Percentiles rank a stretch among this genome's conserved stretches.
phyloP scores from a whole-genome alignment of 2,329 filamentous ascomycete genomes.

The Chrysoporthe austroafricana region DNA sequence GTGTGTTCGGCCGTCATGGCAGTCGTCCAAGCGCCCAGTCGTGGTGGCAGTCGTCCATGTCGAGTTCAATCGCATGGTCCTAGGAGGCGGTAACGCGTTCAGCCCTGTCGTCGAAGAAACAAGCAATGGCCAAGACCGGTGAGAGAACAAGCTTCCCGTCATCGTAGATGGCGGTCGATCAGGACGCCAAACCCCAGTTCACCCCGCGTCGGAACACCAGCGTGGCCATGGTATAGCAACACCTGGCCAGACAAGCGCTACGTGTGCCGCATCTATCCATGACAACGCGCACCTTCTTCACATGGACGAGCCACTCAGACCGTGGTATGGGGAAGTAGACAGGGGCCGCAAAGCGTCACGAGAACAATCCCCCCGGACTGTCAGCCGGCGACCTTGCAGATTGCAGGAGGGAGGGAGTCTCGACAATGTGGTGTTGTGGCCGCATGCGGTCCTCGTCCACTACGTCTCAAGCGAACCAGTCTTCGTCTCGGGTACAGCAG shows the following conservation, averaged over 20 bases:
- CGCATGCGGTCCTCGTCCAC: neutral
- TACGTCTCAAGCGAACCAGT: constrained; percentile 21
- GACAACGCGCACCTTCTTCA: too few relatives aligned
- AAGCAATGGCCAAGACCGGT: neutral
- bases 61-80: too few relatives aligned
- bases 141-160: constrained; percentile 2
- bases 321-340: neutral
- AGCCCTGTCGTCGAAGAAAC: neutral
- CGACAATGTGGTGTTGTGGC: neutral
- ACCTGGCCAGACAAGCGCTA: too few relatives aligned
- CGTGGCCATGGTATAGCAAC: too few relatives aligned
- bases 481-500: neutral
- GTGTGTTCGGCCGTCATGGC: too few relatives aligned
- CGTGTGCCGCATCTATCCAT: too few relatives aligned
- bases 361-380: neutral
- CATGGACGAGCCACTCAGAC: neutral
- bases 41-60: too few relatives aligned
- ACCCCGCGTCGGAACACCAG: too few relatives aligned
- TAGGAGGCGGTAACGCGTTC: neutral
- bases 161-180: neutral
- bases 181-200: neutral
- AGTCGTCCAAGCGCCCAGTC: neutral
- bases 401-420: neutral
- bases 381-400: neutral
- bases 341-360: constrained; percentile 6